These are phyloP conservation scores for Pyricularia sp. DNA, from an alignment of 2,329 filamentous ascomycete genomes.

Conservation along the genomic window DNA sequence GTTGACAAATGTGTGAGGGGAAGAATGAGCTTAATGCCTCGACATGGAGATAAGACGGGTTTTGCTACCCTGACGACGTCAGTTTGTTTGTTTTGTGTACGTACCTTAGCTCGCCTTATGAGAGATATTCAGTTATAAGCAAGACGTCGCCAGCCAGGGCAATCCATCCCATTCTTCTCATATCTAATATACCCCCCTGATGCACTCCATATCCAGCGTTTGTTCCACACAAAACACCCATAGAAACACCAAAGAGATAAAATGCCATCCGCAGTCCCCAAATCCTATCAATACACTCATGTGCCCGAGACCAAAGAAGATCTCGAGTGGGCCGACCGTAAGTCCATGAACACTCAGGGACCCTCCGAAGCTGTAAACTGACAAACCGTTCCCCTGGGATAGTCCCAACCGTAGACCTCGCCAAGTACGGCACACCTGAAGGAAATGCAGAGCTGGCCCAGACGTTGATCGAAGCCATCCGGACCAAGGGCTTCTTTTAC, in stretches of 20 bases:
- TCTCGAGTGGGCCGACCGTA: slow-evolving; percentile 6
- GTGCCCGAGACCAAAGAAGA: slow-evolving; percentile 5
- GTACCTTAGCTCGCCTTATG: background rate
- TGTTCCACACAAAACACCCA: background rate
- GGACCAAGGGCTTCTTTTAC: slow-evolving; percentile 39
- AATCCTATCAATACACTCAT: slow-evolving; percentile 4
- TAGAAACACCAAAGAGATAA: background rate
- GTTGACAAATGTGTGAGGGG: background rate
- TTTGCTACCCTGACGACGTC: background rate
- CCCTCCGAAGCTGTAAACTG: background rate
- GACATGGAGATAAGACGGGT: background rate
- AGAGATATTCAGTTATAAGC: background rate
- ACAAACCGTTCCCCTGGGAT: background rate
- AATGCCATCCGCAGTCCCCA: slow-evolving; percentile 4
- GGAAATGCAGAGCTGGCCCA: slow-evolving; percentile 19
- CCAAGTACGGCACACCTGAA: slow-evolving; percentile 17
- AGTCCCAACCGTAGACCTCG: slow-evolving; percentile 16
- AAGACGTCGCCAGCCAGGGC: background rate
- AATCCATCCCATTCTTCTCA: background rate
- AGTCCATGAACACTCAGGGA: background rate
- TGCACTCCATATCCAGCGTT: no score
- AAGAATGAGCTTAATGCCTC: background rate
- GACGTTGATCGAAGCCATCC: slow-evolving; percentile 19
- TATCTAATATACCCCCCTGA: no score
- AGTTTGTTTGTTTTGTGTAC: background rate